Evolutionary conservation across 1,139 yeast genomes (phyloP).

Genomic region (Diutina mesorugosa): DNA sequence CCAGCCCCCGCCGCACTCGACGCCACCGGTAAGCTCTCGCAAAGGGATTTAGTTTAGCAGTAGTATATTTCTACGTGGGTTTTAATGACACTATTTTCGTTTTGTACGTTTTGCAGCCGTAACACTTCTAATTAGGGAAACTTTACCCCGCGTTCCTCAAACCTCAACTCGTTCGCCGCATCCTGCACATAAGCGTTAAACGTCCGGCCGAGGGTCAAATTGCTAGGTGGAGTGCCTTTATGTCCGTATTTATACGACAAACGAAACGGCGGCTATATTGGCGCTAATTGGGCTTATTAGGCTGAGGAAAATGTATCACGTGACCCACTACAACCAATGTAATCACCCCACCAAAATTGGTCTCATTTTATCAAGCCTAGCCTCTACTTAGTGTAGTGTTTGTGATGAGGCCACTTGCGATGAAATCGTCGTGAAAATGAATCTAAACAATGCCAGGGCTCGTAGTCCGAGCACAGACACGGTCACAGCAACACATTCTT

Average conservation of each 20-base stretch:
- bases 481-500: not conserved
- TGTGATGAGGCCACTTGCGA: not conserved
- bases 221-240: not conserved
- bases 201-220: not conserved
- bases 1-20: not conserved
- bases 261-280: too few relatives aligned
- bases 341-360: too few relatives aligned
- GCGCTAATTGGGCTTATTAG: too few relatives aligned
- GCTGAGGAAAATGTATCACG: too few relatives aligned
- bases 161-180: not conserved
- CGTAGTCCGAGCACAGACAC: not conserved
- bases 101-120: not conserved
- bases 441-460: not conserved
- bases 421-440: not conserved
- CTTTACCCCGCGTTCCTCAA: not conserved
- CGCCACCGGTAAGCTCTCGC: not conserved
- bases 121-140: not conserved
- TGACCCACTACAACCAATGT: too few relatives aligned
- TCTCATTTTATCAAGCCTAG: too few relatives aligned
- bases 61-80: not conserved
- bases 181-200: not conserved
- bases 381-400: too few relatives aligned
- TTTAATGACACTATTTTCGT: not conserved
- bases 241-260: not conserved
- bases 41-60: not conserved